Evolutionary conservation across 1,284 basidiomycete genomes (phyloP).

Genomic region (Leccinum pachyderme): DNA sequence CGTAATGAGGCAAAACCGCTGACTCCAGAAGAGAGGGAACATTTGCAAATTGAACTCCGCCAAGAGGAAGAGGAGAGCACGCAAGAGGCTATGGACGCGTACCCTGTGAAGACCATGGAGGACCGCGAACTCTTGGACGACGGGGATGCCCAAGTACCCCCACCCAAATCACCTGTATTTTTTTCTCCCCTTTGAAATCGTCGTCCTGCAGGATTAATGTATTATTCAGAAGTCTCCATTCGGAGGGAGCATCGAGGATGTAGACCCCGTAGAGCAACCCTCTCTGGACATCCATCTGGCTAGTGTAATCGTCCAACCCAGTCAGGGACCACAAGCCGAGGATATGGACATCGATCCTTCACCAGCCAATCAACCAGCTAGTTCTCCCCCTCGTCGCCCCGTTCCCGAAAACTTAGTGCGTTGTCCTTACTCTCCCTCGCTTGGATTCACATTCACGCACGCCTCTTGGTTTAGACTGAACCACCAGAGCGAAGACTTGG

Average conservation of each 20-base stretch:
- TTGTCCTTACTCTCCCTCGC: background rate
- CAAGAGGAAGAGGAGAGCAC: constrained; percentile 34
- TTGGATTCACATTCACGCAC: background rate
- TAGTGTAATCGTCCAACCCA: constrained; percentile 31
- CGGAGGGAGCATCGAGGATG: constrained; percentile 6
- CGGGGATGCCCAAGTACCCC: background rate
- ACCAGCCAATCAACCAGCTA: constrained; percentile 9
- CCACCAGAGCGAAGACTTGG: constrained; percentile 31
- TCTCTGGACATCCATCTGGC: constrained; percentile 25
- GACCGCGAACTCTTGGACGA: background rate
- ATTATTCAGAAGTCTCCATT: constrained; percentile 1
- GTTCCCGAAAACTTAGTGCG: constrained; percentile 24
- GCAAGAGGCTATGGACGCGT: constrained; percentile 26
- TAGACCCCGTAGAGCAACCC: constrained; percentile 21
- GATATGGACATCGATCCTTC: constrained; percentile 20
- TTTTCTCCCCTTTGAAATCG: background rate
- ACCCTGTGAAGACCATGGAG: background rate
- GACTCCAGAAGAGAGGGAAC: constrained; percentile 11
- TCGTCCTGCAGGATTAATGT: constrained; percentile 6
- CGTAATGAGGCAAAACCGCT: constrained; percentile 9
- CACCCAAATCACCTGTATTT: constrained; percentile 12
- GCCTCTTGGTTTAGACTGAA: constrained; percentile 19
- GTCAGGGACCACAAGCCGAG: constrained; percentile 26
- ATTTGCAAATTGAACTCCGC: constrained; percentile 24
- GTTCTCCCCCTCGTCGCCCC: constrained; percentile 18